A percentile compares a stretch with the other conserved stretches of the same genome.
Conservation (phyloP, 1,284 basidiomycete species). For the Sanghuangporus weigelae region DNA sequence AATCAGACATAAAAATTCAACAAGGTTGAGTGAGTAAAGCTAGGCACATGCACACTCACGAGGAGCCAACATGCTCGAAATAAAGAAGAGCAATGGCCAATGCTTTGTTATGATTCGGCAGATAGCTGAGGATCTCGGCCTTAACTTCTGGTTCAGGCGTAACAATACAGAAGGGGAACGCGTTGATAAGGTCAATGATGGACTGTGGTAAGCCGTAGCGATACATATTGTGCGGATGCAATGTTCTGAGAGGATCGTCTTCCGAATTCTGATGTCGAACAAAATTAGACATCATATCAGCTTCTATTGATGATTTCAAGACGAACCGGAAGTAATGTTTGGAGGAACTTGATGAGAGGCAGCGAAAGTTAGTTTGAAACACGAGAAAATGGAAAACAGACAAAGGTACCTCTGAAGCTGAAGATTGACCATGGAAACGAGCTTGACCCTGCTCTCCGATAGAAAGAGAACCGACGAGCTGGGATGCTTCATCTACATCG, state of each 20-base stretch:
- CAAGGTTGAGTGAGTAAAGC: not conserved
- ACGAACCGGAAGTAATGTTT: slow-evolving; percentile 38
- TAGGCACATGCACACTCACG: slow-evolving; percentile 33
- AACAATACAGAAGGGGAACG: slow-evolving; percentile 44
- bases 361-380: slow-evolving; percentile 8
- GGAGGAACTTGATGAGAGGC: slow-evolving; percentile 34
- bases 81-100: slow-evolving; percentile 36
- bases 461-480: slow-evolving; percentile 38
- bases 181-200: slow-evolving; percentile 39
- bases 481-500: slow-evolving; percentile 21
- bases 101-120: slow-evolving; percentile 37
- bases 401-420: slow-evolving; percentile 38
- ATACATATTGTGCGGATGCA: slow-evolving; percentile 5
- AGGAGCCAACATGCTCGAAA: slow-evolving; percentile 41
- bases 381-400: not conserved
- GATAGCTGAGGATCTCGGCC: slow-evolving; percentile 32
- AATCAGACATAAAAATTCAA: not conserved
- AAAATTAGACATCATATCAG: not conserved
- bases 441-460: slow-evolving; percentile 41
- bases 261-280: slow-evolving; percentile 19
- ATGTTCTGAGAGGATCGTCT: slow-evolving; percentile 20
- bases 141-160: slow-evolving; percentile 34
- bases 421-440: slow-evolving; percentile 43
- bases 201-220: slow-evolving; percentile 35
- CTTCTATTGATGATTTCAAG: not conserved